Conservation (phyloP, 306 rosid genomes). For the Pterocarpus macrocarpus region DNA sequence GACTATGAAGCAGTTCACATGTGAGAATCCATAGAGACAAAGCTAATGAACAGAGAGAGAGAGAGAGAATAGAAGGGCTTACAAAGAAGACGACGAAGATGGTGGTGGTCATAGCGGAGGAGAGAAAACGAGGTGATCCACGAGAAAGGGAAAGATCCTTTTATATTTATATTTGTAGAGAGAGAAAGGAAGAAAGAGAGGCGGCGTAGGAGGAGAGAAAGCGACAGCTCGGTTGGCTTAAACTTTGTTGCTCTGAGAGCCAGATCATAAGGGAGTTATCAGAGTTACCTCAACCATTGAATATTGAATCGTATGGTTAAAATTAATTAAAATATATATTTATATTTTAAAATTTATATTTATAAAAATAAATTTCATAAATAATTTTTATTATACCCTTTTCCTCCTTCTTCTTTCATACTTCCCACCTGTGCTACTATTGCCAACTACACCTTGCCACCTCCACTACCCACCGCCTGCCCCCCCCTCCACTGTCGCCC, state of each 20-base stretch:
- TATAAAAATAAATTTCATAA: too few relatives aligned
- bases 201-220: not conserved
- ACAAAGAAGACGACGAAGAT: slow-evolving; percentile 25
- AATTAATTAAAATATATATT: too few relatives aligned
- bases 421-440: too few relatives aligned
- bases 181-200: not conserved
- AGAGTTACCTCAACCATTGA: too few relatives aligned
- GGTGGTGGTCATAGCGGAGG: slow-evolving; percentile 39
- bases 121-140: slow-evolving; percentile 31
- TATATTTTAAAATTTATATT: too few relatives aligned
- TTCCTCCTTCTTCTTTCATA: too few relatives aligned
- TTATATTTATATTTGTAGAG: not conserved
- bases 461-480: too few relatives aligned
- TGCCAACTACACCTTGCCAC: too few relatives aligned
- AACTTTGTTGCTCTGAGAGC: not conserved
- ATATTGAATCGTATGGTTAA: too few relatives aligned
- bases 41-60: not conserved
- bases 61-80: slow-evolving; percentile 19
- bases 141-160: not conserved
- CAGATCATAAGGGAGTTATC: too few relatives aligned
- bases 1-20: not conserved
- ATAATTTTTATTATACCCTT: too few relatives aligned
- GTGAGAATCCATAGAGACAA: not conserved
- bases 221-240: not conserved
- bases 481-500: too few relatives aligned